Base-by-base conservation (phyloP, 768 basidiomycete species). In the Phylloporus sp. region DNA sequence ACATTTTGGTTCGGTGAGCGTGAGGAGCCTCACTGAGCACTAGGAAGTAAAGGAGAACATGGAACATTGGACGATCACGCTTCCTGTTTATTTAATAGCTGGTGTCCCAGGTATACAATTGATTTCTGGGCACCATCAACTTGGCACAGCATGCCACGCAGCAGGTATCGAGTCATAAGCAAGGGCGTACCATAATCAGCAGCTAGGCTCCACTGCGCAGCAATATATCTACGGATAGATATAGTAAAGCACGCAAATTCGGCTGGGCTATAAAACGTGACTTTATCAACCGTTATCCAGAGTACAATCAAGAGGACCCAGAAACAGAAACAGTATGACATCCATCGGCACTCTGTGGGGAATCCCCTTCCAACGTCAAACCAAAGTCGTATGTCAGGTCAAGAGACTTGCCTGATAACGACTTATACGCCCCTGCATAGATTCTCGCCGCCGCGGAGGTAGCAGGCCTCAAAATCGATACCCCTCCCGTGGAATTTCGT, bases 301-400 rank as follows among this genome's bases (percentile, higher is more conserved):
- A n/a, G n/a, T n/a, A n/a, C n/a, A n/a, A n/a, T n/a, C n/a, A n/a
- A 18, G 13, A 23, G 24, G 5, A 47, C 9, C 13, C 11, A 46
- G n/a, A 46, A 53, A 29, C 34, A 0, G 40, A 49, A 6, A 56
- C 46, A 46, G 24, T 22, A 68, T 68, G 63, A 44, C 61, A 49
- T 58, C 61, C 27, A 44, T 63, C 27, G 65, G 67, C 34, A 63
- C 58, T 31, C 50, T 67, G 22, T 64, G 65, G 62, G 62, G 67
- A 36, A 18, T 52, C 35, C 11, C 45, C 24, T 28, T 40, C 12
- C 67, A 68, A 16, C 67, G 61, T 36, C 65, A 68, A 52, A 59
- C 58, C 15, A 67, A 59, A 64, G 49, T 55, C 29, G 65, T 69
- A 50, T 16, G 67, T 67, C 15, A 23, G 4, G n/a, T 2, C 10